Evolutionary conservation across 106 monocot genomes (phyloP).

Genomic region (Cymbidium sinense): DNA sequence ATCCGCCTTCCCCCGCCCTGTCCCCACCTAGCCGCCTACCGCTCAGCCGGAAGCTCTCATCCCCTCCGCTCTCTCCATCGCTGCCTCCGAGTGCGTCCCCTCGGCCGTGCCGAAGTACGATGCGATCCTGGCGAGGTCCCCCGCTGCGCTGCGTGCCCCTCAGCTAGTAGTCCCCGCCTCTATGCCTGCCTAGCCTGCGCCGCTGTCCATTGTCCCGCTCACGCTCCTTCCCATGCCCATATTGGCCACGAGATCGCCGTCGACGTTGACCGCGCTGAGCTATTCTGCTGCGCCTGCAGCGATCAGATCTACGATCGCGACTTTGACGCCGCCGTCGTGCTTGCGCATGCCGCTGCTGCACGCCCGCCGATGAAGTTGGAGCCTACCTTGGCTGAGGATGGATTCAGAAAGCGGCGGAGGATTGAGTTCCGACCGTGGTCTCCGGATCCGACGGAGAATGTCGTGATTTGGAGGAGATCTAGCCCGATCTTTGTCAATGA

Average conservation of each 20-base stretch:
- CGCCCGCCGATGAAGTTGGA: background rate
- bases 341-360: constrained; percentile 29
- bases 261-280: constrained; percentile 85
- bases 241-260: constrained; percentile 70
- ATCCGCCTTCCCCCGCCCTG: constrained; percentile 45
- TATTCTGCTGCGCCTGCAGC: constrained; percentile 74
- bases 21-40: constrained; percentile 53
- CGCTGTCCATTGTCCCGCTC: constrained; percentile 48
- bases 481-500: constrained; percentile 14
- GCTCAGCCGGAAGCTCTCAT: constrained; percentile 10
- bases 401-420: constrained; percentile 21
- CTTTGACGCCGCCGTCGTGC: constrained; percentile 73
- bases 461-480: constrained; percentile 33
- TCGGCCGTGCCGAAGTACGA: constrained; percentile 55
- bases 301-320: constrained; percentile 90
- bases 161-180: constrained; percentile 38
- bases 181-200: constrained; percentile 83
- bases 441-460: constrained; percentile 36
- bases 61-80: constrained; percentile 53
- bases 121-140: constrained; percentile 63
- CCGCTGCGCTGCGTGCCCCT: constrained; percentile 52
- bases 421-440: constrained; percentile 47
- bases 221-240: constrained; percentile 51
- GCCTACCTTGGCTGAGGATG: constrained; percentile 15
- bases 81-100: constrained; percentile 53